phyloP scores from a whole-genome alignment of 306 rosid genomes.

The Dalbergia cochinchinensis region DNA sequence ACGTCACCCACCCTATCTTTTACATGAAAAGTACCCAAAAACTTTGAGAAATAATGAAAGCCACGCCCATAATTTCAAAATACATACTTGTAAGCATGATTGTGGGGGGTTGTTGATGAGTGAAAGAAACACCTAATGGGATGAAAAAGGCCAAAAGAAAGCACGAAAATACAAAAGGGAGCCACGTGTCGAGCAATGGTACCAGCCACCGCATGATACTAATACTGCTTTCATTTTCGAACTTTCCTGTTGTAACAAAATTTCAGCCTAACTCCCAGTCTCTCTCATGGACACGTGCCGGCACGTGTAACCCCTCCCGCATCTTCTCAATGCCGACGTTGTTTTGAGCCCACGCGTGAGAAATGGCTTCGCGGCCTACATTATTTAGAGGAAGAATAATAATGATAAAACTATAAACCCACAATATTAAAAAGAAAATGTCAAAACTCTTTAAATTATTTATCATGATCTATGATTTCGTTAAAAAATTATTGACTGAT shows the following conservation, averaged over 20 bases:
- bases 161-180: background rate
- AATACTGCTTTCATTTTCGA: conserved; percentile 30
- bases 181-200: conserved; percentile 48
- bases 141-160: conserved; percentile 15
- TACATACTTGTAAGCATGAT: conserved; percentile 46
- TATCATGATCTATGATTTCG: too few relatives aligned
- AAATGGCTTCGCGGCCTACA: conserved; percentile 28
- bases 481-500: too few relatives aligned
- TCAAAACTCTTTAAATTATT: too few relatives aligned
- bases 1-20: conserved; percentile 50
- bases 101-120: conserved; percentile 60
- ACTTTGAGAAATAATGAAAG: conserved; percentile 11
- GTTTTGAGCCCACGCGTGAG: conserved; percentile 60
- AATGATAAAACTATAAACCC: too few relatives aligned
- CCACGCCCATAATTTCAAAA: background rate
- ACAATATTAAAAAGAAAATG: too few relatives aligned
- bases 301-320: conserved; percentile 58
- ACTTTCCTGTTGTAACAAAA: conserved; percentile 41
- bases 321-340: conserved; percentile 56
- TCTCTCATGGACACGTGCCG: conserved; percentile 52
- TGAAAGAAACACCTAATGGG: conserved; percentile 62
- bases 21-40: conserved; percentile 11
- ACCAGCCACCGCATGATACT: conserved; percentile 16
- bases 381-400: background rate
- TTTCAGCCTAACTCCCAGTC: conserved; percentile 77